Conservation (phyloP, 192 early-diverging fungal genomes). For the Podila epigama region DNA sequence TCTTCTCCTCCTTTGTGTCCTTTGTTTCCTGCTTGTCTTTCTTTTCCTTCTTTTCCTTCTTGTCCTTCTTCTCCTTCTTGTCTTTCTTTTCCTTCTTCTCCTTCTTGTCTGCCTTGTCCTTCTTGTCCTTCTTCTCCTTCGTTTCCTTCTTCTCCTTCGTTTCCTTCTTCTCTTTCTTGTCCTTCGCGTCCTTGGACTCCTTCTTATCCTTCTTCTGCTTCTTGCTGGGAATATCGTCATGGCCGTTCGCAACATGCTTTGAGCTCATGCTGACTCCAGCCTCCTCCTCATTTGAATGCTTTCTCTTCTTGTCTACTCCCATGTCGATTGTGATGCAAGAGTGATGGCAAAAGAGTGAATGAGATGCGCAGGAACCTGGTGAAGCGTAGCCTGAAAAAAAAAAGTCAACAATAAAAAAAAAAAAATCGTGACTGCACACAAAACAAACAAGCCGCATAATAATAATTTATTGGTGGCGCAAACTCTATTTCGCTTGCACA, state of each 20-base stretch:
- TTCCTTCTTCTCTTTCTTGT: slow-evolving; percentile 17
- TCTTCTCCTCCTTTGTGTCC: neutral
- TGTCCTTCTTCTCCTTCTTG: neutral
- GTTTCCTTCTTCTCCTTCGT: slow-evolving; percentile 17
- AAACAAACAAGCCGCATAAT: neutral
- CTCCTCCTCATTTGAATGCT: slow-evolving; percentile 24
- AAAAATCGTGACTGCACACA: neutral
- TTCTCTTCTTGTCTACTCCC: slow-evolving; percentile 31
- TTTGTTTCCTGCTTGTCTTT: neutral
- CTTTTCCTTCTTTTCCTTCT: slow-evolving; percentile 11
- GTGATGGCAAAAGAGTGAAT: neutral
- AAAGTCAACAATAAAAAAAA: neutral
- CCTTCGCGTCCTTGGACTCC: slow-evolving; percentile 16
- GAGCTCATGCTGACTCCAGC: neutral
- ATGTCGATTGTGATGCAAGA: neutral
- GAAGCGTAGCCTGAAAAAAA: neutral
- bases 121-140: slow-evolving; percentile 22
- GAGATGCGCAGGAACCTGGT: neutral
- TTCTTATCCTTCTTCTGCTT: slow-evolving; percentile 14
- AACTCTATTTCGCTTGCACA: neutral
- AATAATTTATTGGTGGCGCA: neutral
- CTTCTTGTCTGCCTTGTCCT: neutral
- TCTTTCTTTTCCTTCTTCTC: slow-evolving; percentile 17
- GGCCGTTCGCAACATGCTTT: neutral
- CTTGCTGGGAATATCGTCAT: neutral